Conservation (phyloP, 306 rosid genomes). For the Arachis hypogaea region DNA sequence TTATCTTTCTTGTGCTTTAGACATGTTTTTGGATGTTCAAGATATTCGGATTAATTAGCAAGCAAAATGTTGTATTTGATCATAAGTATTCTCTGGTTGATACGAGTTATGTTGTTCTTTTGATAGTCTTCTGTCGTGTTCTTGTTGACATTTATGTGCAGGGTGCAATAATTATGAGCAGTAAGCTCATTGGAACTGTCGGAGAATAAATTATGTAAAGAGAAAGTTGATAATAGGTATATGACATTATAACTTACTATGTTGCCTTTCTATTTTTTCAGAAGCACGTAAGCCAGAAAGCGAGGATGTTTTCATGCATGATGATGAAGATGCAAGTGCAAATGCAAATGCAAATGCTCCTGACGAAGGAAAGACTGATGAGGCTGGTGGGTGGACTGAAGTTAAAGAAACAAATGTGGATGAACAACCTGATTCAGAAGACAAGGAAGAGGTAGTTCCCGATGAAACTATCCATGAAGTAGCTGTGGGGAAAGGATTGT, state of each 20-base stretch:
- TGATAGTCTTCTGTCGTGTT: slow-evolving; percentile 2
- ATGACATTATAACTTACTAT: slow-evolving; percentile 31
- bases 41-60: slow-evolving; percentile 6
- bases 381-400: slow-evolving; percentile 90
- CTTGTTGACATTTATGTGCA: slow-evolving; percentile 16
- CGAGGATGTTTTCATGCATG: slow-evolving; percentile 89
- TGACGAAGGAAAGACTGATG: slow-evolving; percentile 55
- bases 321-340: slow-evolving; percentile 61
- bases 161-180: slow-evolving; percentile 21
- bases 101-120: slow-evolving; percentile 23
- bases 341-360: slow-evolving; percentile 57
- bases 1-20: background rate
- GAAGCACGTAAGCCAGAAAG: slow-evolving; percentile 84
- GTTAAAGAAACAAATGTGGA: slow-evolving; percentile 63
- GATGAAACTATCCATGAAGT: slow-evolving; percentile 94
- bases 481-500: slow-evolving; percentile 86
- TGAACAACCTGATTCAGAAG: slow-evolving; percentile 57
- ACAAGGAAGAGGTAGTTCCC: slow-evolving; percentile 62
- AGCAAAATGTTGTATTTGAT: slow-evolving; percentile 2
- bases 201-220: slow-evolving; percentile 2
- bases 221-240: slow-evolving; percentile 21
- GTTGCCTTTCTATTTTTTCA: slow-evolving; percentile 48
- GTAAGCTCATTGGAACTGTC: slow-evolving; percentile 19
- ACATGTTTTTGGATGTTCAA: background rate
- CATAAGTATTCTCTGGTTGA: background rate